A percentile compares a stretch with the other conserved stretches of the same genome.
These are phyloP conservation scores for Coemansia sp. DNA, from an alignment of 192 early-diverging fungal genomes.

Conservation along the genomic window DNA sequence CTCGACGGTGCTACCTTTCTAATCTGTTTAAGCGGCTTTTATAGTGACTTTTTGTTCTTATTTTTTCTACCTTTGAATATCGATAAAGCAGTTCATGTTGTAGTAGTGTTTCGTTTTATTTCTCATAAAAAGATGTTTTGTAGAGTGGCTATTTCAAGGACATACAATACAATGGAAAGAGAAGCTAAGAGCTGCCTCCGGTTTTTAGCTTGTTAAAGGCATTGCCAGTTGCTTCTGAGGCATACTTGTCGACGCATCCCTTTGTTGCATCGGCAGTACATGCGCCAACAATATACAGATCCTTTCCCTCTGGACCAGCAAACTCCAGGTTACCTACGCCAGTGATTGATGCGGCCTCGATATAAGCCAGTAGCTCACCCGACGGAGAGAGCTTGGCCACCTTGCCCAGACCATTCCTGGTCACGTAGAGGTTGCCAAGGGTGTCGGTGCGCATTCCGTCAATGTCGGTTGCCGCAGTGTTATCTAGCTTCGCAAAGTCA, in stretches of 20 bases:
- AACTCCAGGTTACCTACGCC: slow-evolving; percentile 55
- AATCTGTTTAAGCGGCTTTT: not conserved
- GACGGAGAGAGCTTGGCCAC: slow-evolving; percentile 52
- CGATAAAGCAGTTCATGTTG: not conserved
- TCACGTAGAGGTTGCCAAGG: slow-evolving; percentile 59
- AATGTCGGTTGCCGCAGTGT: slow-evolving; percentile 47
- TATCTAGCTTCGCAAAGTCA: slow-evolving; percentile 54
- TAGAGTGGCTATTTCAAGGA: not conserved
- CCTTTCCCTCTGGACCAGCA: slow-evolving; percentile 47
- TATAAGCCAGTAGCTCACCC: slow-evolving; percentile 37
- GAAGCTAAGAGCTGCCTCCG: not conserved
- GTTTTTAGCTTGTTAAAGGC: slow-evolving; percentile 18
- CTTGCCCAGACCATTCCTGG: slow-evolving; percentile 55
- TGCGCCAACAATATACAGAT: slow-evolving; percentile 56
- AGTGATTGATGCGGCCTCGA: slow-evolving; percentile 25
- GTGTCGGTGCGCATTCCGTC: slow-evolving; percentile 60
- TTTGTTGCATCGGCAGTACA: slow-evolving; percentile 44
- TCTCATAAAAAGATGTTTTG: no score
- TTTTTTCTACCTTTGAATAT: not conserved
- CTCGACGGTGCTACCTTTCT: slow-evolving; percentile 44
- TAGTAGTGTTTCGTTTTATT: no score
- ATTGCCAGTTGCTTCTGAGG: slow-evolving; percentile 14
- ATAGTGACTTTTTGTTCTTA: slow-evolving; percentile 2
- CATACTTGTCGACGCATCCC: slow-evolving; percentile 51
- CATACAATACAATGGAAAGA: no score